Base-by-base conservation (phyloP, 371 early-diverging fungal species). In the Mucor plumbeus region DNA sequence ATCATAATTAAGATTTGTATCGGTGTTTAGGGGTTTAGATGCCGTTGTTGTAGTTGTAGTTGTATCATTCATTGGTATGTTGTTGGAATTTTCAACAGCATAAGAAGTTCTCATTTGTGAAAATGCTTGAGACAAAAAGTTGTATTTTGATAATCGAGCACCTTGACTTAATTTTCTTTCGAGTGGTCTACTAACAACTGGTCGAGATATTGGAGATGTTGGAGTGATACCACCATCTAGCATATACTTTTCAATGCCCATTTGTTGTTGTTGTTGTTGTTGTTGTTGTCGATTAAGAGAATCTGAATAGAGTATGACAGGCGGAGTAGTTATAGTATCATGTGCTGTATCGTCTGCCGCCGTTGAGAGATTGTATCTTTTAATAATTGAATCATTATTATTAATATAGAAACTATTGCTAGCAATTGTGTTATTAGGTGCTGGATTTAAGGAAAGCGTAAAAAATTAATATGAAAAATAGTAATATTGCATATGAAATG, bases 141-240 rank as follows among this genome's bases (percentile, higher is more conserved):
- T 78, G 50, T 81, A 81, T 54, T 81, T 81, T 4, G 81, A 81
- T 21, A 81, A 48, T 31, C 81, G 74, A 47, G 78, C 78, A 3
- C 73, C 72, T 31, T 26, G 55, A 15, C 55, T 55, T 13, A 31
- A 5, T 19, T 19, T 31, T 50, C 50, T 50, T 7, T 9, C 31
- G 0, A 50, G 26, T 8, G 26, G 50, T 15, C n/a, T 14, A 9
- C 39, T 38, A 26, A 26, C 26, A 26, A 26, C 26, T 39, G 38
- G 53, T 19, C 53, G n/a, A 43, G 43, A 26, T 19, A 7, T 50
- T 21, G 21, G 43, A 11, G 43, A n/a, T 15, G 43, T 40, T 40
- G 40, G 11, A 14, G 13, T 40, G 1, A 40, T 13, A 3, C 40
- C 40, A 13, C 40, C 11, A 40, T 40, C 40, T 13, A 40, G 10